Conservation (phyloP, 2,329 filamentous ascomycete species). For the Botrytis fabae region DNA sequence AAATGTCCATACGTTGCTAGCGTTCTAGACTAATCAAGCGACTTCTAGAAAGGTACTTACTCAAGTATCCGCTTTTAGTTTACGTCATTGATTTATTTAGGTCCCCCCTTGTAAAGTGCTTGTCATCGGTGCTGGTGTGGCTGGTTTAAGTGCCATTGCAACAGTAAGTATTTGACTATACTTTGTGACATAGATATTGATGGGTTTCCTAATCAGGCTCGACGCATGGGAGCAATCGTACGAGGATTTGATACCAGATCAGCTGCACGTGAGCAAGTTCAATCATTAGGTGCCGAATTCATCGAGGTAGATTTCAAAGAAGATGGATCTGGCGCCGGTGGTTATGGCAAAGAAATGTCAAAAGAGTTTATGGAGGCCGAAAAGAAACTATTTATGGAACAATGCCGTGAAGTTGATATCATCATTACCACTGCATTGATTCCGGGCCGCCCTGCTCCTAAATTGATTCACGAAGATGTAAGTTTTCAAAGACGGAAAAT, state of each 20-base stretch:
- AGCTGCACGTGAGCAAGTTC: slow-evolving; percentile 85
- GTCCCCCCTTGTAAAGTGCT: slow-evolving; percentile 89
- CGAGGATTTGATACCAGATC: slow-evolving; percentile 88
- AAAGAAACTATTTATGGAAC: slow-evolving; percentile 88
- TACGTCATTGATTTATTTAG: slow-evolving; percentile 46
- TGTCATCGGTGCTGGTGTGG: slow-evolving; percentile 87
- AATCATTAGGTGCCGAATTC: slow-evolving; percentile 87
- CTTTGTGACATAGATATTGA: slow-evolving; percentile 13
- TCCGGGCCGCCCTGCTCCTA: slow-evolving; percentile 79
- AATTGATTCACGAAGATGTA: slow-evolving; percentile 73
- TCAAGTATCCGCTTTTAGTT: slow-evolving; percentile 14
- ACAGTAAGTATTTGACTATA: slow-evolving; percentile 50
- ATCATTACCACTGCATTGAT: slow-evolving; percentile 93
- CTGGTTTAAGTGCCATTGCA: slow-evolving; percentile 83
- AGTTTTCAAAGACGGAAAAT: slow-evolving; percentile 45
- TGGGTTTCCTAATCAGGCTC: slow-evolving; percentile 49
- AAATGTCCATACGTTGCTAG: neutral
- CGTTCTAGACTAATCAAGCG: slow-evolving; percentile 34
- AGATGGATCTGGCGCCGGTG: slow-evolving; percentile 79
- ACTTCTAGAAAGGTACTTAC: slow-evolving; percentile 36
- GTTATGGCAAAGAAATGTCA: slow-evolving; percentile 92
- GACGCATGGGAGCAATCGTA: slow-evolving; percentile 84
- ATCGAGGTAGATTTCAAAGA: slow-evolving; percentile 84
- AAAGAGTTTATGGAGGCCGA: slow-evolving; percentile 91
- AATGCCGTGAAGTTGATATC: slow-evolving; percentile 85